phyloP scores from a whole-genome alignment of 2,329 filamentous ascomycete species.

The Cytospora mali region DNA sequence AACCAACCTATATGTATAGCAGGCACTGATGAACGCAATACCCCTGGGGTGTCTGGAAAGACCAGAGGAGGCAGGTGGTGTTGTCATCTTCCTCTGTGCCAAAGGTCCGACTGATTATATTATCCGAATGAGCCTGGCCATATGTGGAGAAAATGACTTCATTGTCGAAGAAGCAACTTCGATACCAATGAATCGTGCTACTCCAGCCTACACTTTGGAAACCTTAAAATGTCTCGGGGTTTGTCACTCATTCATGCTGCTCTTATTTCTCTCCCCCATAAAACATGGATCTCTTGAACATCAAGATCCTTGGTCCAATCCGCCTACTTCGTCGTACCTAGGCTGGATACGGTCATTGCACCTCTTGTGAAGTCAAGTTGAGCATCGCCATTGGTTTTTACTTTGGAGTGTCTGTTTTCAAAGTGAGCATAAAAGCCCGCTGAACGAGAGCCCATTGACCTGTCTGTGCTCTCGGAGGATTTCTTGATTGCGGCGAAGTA shows the following conservation, averaged over 20 bases:
- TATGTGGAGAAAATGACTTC: constrained; percentile 21
- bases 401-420: not conserved
- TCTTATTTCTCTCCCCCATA: not conserved
- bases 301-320: not conserved
- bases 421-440: no score
- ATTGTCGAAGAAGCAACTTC: constrained; percentile 11
- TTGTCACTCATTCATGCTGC: not conserved
- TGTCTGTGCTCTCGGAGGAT: no score
- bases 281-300: not conserved
- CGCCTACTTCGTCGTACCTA: not conserved
- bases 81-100: constrained; percentile 17
- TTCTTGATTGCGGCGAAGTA: no score
- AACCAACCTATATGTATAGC: no score
- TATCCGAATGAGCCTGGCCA: constrained; percentile 3
- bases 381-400: not conserved
- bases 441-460: no score
- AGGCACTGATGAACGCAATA: constrained; percentile 15
- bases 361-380: not conserved
- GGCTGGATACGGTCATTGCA: not conserved
- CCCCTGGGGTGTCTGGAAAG: constrained; percentile 13
- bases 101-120: constrained; percentile 14
- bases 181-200: not conserved
- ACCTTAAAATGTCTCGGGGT: not conserved
- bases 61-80: constrained; percentile 21
- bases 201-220: not conserved